Conservation (phyloP, 208 protist genomes). For the Naegleria gruberi region DNA sequence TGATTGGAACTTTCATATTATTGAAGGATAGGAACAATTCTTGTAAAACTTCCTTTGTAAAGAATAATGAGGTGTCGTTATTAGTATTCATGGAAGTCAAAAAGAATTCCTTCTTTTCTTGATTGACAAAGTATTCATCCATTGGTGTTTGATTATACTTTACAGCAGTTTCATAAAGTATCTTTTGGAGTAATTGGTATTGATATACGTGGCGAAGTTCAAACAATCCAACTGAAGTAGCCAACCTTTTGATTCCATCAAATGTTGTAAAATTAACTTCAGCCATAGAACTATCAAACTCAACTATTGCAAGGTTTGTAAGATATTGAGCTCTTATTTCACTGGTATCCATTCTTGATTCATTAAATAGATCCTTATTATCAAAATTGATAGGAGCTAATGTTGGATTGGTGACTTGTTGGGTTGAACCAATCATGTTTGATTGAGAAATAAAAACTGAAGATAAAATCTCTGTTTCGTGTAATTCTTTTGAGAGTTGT, state of each 20-base stretch:
- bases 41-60: neutral
- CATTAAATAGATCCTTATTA: neutral
- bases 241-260: conserved; percentile 24
- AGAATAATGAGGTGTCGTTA: neutral
- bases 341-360: neutral
- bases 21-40: neutral
- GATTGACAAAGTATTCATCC: conserved; percentile 24
- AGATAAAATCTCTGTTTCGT: conserved; percentile 40
- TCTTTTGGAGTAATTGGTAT: conserved; percentile 37
- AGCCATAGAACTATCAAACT: conserved; percentile 36
- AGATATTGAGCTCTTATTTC: conserved; percentile 37
- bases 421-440: conserved; percentile 18
- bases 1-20: neutral
- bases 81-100: neutral
- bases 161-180: conserved; percentile 25
- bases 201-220: conserved; percentile 28
- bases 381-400: conserved; percentile 39
- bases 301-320: conserved; percentile 38
- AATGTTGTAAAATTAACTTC: conserved; percentile 39
- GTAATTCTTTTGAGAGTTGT: conserved; percentile 31
- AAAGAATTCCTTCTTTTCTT: conserved; percentile 3
- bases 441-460: conserved; percentile 34
- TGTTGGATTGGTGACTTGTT: conserved; percentile 11
- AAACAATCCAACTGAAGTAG: neutral
- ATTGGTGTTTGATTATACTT: conserved; percentile 40